Base-by-base conservation (phyloP, 2,329 filamentous ascomycete genomes). In the Lizonia empirigonia region DNA sequence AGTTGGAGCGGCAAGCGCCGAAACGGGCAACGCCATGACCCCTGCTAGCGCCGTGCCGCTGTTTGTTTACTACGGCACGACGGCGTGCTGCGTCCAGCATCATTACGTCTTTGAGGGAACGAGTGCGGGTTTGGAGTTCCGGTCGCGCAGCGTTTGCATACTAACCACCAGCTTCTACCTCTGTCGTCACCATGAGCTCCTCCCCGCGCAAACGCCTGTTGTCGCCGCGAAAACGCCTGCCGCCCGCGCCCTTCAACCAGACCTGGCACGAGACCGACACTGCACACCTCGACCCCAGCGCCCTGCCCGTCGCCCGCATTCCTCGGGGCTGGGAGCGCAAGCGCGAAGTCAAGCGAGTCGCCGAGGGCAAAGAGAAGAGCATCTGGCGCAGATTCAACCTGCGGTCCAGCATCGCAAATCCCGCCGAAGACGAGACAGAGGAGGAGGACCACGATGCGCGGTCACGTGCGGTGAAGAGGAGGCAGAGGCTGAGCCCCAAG, bases 241-340 rank as follows among this genome's bases (percentile, higher is more conserved):
- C 54, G 23, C 51, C 51, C 18, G 37, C 63, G 32, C 46, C 56
- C 15, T 76, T 74, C 65, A 48, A 68, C 36, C 64, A 65, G 44
- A 63, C 67, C 60, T 79, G 77, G 77, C 58, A 73, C 59, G 64
- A 74, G 44, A 60, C 69, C 56, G 76, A 79, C 61, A 62, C 72
- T 19, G 64, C 74, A 22, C 68, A 70, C 50, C 70, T 80, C 50
- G 68, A 72, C 32, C 76, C 77, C 8, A 64, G 56, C 32, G 66
- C 74, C 24, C 64, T 80, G 4, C 69, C 75, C 13, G 56, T 78
- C 22, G 60, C 73, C 12, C 76, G 74, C 40, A 68, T 75, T 4
- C 76, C 74, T 15, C 76, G 78, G 37, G 78, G 70, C 37, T 82
- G 78, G 78, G 79, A 82, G 47, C 74, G 79, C 40, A 74, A 72